Percentiles rank a stretch among this genome's conserved stretches.
Evolutionary conservation across 345 rosid genomes (phyloP).

Genomic region (Erysimum cheiranthoides): DNA sequence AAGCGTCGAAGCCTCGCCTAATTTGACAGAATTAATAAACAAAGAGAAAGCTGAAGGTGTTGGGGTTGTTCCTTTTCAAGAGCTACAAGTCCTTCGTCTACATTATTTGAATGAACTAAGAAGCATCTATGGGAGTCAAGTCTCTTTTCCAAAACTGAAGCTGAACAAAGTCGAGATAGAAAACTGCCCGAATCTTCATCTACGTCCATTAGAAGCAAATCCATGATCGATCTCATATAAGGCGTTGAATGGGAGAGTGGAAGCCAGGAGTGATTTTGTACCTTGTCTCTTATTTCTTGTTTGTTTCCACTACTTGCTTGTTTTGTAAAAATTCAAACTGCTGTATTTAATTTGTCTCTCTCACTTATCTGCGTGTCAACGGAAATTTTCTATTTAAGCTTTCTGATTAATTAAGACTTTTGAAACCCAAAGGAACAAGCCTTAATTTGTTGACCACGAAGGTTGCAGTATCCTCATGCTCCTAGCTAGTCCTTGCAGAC

Average conservation of each 20-base stretch:
- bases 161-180: not conserved
- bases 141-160: constrained; percentile 5
- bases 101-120: not conserved
- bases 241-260: not conserved
- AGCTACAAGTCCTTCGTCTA: constrained; percentile 1
- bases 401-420: too few species aligned
- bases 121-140: not conserved
- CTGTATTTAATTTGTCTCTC: too few species aligned
- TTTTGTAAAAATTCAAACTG: not conserved
- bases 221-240: not conserved
- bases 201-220: not conserved
- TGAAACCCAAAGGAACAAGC: too few species aligned
- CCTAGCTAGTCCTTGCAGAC: too few species aligned
- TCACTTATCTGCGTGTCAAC: too few species aligned
- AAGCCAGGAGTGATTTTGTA: not conserved
- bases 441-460: too few species aligned
- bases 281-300: not conserved
- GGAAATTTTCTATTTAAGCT: too few species aligned
- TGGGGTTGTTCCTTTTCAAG: not conserved
- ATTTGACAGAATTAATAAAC: constrained; percentile 17
- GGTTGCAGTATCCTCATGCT: too few species aligned
- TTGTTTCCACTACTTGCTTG: not conserved
- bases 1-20: not conserved
- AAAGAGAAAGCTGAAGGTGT: constrained; percentile 1
- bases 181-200: not conserved